Base-by-base conservation (phyloP, 1,284 basidiomycete genomes). In the Apiotrichum laibachii region DNA sequence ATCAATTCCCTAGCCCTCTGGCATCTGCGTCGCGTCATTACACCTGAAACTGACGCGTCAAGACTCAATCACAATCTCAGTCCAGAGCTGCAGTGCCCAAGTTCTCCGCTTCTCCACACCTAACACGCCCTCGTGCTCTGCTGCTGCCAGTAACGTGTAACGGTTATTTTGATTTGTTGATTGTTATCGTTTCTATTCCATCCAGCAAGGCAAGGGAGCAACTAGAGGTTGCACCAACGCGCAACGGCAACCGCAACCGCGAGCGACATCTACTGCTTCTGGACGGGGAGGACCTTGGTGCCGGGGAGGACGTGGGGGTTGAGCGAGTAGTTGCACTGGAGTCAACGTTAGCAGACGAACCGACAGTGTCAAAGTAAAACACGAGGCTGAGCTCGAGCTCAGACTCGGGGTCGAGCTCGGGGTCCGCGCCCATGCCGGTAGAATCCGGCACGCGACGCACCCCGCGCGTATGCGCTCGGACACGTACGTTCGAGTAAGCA, bases 291-390 rank as follows among this genome's bases (percentile, higher is more conserved):
- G 68, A 96, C 84, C 67, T 90, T 87, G 60, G 90, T 91, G 66
- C 93, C 93, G 42, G 92, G 89, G 74, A 95, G 86, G 71, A 92
- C 86, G 62, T 93, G 88, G 19, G 92, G 90, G 82, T 95, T 95
- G 85, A 97, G 95, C 22, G 90, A 89, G 66, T 91, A 88, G 82
- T 97, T 92, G 81, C 93, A 97, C 84, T 97, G 63, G 16, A 18
- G 22, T 13, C 5, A 35, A 21, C 9, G 43, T 42, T 16, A 42
- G 40, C 40, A 42, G n/a, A 18, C 13, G 16, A 18, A 42, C 8
- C n/a, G n/a, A 7, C 26, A 7, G 26, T 31, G 26, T 3, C 7
- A 31, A 31, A 31, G 3, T 7, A 31, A 31, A 31, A 31, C 26
- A 31, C n/a, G 15, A 8, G 8, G n/a, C 16, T 42, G 40, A 42